phyloP scores from a whole-genome alignment of 2,329 filamentous ascomycete species.

The Penicillium sp. region DNA sequence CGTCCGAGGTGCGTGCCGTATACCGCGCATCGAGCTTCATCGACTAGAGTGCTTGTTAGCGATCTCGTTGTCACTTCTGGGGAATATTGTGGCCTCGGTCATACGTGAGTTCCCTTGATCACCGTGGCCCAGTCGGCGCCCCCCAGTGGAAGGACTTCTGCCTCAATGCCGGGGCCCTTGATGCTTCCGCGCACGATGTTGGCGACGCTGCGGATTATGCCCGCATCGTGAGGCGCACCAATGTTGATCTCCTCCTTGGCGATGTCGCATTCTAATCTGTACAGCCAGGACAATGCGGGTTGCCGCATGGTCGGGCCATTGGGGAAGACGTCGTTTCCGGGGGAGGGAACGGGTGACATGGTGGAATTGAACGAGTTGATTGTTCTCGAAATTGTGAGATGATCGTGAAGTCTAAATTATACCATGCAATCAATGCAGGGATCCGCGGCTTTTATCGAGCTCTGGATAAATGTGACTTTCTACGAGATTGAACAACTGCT shows the following conservation, averaged over 20 bases:
- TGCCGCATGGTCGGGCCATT: constrained; percentile 28
- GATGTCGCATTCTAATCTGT: constrained; percentile 29
- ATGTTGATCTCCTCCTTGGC: constrained; percentile 25
- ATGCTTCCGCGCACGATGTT: constrained; percentile 27
- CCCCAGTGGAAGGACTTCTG: constrained; percentile 22
- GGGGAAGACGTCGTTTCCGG: constrained; percentile 25
- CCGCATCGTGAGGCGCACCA: constrained; percentile 25
- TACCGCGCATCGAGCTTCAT: constrained; percentile 30
- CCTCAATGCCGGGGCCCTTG: constrained; percentile 27
- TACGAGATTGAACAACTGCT: too few relatives aligned
- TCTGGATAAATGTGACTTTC: background rate
- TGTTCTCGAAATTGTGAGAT: background rate
- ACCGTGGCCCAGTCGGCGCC: constrained; percentile 28
- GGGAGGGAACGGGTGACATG: constrained; percentile 18
- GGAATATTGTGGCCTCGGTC: background rate
- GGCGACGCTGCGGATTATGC: constrained; percentile 25
- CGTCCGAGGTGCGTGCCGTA: constrained; percentile 25
- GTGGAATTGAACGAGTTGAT: background rate
- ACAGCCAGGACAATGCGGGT: constrained; percentile 24
- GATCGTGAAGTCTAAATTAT: background rate
- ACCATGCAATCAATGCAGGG: background rate
- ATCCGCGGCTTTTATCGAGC: background rate
- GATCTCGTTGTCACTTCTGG: too few relatives aligned
- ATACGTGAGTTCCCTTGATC: constrained; percentile 29
- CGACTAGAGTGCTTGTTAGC: constrained; percentile 15